These are phyloP conservation scores for Pseudophaeomoniella oleicola DNA, from an alignment of 2,329 filamentous ascomycete species.

Conservation along the genomic window DNA sequence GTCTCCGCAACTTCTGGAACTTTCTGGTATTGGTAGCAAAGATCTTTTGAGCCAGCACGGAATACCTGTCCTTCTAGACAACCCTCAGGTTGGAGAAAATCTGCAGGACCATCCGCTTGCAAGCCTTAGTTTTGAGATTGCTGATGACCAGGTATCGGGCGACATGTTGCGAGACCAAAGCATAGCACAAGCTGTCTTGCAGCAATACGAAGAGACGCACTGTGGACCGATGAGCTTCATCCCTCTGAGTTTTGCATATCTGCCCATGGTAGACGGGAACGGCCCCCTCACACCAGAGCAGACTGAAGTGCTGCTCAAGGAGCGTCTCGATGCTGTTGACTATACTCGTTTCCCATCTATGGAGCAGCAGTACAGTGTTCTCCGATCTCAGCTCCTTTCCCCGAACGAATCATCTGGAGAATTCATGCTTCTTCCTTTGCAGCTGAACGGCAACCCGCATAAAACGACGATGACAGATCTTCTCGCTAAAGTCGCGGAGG, in stretches of 20 bases:
- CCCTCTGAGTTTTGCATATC: background rate
- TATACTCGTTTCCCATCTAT: background rate
- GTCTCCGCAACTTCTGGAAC: conserved; percentile 42
- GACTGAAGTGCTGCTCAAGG: background rate
- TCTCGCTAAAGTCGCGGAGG: conserved; percentile 1
- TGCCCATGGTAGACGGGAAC: too few species aligned
- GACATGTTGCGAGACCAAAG: background rate
- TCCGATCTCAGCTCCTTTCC: conserved; percentile 1
- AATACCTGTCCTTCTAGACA: conserved; percentile 14
- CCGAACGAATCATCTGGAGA: conserved; percentile 3
- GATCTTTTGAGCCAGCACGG: conserved; percentile 13
- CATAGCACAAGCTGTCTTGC: background rate
- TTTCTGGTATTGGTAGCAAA: conserved; percentile 42
- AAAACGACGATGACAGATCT: conserved; percentile 1
- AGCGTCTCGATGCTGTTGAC: background rate
- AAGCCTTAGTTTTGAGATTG: conserved; percentile 5
- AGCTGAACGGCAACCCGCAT: conserved; percentile 2
- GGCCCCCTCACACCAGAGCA: too few species aligned
- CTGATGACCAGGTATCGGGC: background rate
- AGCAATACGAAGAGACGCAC: background rate
- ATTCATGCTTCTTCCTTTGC: conserved; percentile 4
- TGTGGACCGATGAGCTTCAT: background rate
- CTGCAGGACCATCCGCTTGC: conserved; percentile 28
- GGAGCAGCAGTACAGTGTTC: conserved; percentile 3
- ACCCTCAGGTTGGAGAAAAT: conserved; percentile 32